phyloP scores from a whole-genome alignment of 163 green algal genomes.

The Scenedesmus sp. region DNA sequence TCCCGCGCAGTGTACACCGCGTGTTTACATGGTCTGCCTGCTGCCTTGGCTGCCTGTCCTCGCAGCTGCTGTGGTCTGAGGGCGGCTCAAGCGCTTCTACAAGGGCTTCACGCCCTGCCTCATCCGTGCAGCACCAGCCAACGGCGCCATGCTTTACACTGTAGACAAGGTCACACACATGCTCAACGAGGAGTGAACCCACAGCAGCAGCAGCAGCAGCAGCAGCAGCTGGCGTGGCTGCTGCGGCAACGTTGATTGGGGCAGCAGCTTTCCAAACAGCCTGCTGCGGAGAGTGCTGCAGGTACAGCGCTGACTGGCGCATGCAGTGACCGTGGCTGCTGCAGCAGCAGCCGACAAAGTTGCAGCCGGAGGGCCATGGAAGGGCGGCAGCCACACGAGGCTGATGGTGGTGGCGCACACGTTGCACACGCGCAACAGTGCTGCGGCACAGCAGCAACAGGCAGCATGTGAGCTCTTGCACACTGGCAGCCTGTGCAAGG shows the following conservation, averaged over 20 bases:
- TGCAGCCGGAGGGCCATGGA: neutral
- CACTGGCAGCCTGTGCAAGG: neutral
- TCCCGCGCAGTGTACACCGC: no score
- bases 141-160: slow-evolving; percentile 94
- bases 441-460: neutral
- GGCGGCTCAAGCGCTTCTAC: slow-evolving; percentile 93
- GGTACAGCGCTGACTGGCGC: neutral
- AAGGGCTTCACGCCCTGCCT: slow-evolving; percentile 95
- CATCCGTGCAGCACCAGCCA: slow-evolving; percentile 90
- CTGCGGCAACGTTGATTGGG: neutral
- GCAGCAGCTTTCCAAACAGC: neutral
- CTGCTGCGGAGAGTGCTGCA: neutral
- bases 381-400: neutral
- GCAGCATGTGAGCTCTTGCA: neutral
- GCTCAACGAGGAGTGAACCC: slow-evolving; percentile 67
- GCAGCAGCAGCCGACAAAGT: neutral
- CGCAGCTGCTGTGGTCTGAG: slow-evolving; percentile 83
- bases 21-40: no score
- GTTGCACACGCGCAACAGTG: no score
- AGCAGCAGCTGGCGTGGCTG: neutral
- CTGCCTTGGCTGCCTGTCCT: neutral
- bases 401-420: neutral
- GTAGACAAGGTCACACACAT: slow-evolving; percentile 87
- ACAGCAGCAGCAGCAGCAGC: neutral
- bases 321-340: neutral